These are phyloP conservation scores for Phytophthora colocasiae DNA, from an alignment of 352 stramenopile species.

Conservation along the genomic window DNA sequence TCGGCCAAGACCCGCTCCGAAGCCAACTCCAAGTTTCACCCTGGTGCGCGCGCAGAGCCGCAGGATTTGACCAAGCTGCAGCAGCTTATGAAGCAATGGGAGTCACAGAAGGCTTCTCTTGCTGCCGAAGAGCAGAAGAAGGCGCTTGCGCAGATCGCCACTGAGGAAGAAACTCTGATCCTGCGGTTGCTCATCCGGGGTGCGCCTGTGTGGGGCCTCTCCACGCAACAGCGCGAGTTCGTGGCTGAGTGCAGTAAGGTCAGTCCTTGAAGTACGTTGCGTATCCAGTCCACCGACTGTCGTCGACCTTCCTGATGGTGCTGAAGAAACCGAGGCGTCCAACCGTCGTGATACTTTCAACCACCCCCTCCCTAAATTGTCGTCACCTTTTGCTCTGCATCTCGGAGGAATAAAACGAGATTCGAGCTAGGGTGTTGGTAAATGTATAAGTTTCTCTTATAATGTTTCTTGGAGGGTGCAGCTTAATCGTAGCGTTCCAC, in stretches of 20 bases:
- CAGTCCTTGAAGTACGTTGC: conserved; percentile 16
- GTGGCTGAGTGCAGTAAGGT: conserved; percentile 61
- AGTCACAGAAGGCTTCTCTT: conserved; percentile 46
- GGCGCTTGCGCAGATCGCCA: conserved; percentile 51
- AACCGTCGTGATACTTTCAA: background rate
- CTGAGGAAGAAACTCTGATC: conserved; percentile 58
- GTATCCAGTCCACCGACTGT: conserved; percentile 9
- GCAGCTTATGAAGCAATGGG: conserved; percentile 68
- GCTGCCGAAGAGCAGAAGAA: conserved; percentile 48
- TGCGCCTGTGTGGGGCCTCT: conserved; percentile 79
- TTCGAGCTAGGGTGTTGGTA: conserved; percentile 30
- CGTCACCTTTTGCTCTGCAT: conserved; percentile 22
- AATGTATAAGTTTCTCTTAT: conserved; percentile 31
- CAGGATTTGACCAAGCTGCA: conserved; percentile 64
- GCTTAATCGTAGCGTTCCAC: background rate
- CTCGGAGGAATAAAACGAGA: conserved; percentile 41
- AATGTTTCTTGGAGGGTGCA: background rate
- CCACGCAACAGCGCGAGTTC: conserved; percentile 75
- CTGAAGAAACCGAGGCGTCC: background rate
- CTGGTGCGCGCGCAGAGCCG: conserved; percentile 69
- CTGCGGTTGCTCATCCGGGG: conserved; percentile 75
- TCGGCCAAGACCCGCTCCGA: conserved; percentile 84
- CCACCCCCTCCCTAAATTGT: conserved; percentile 4
- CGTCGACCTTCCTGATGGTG: conserved; percentile 10
- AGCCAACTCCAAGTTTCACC: conserved; percentile 64